These are phyloP conservation scores for Circinella minor DNA, from an alignment of 371 early-diverging fungal genomes.

Conservation along the genomic window DNA sequence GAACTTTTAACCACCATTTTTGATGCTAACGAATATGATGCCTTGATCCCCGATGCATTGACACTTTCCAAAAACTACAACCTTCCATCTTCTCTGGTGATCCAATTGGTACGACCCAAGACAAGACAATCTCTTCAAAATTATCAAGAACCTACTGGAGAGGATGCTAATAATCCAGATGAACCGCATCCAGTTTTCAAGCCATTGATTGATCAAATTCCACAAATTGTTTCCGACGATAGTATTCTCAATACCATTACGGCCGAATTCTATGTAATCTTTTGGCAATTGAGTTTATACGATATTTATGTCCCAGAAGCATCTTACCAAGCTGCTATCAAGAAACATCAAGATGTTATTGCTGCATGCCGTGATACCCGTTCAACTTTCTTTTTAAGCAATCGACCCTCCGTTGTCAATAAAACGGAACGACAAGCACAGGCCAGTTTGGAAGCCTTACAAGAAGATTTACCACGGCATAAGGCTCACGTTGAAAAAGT, in stretches of 20 bases:
- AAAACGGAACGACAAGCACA: slow-evolving; percentile 49
- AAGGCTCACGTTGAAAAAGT: slow-evolving; percentile 51
- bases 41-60: slow-evolving; percentile 62
- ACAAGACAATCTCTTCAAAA: slow-evolving; percentile 38
- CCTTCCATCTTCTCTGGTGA: slow-evolving; percentile 74
- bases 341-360: slow-evolving; percentile 53
- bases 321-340: slow-evolving; percentile 76
- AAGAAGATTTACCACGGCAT: slow-evolving; percentile 49
- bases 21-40: slow-evolving; percentile 61
- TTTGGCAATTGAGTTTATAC: slow-evolving; percentile 85
- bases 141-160: slow-evolving; percentile 13
- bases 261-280: slow-evolving; percentile 80
- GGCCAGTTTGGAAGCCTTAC: slow-evolving; percentile 30
- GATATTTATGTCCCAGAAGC: slow-evolving; percentile 81
- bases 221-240: slow-evolving; percentile 37
- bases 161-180: slow-evolving; percentile 20
- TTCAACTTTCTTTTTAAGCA: slow-evolving; percentile 28
- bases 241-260: slow-evolving; percentile 56
- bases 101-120: slow-evolving; percentile 75
- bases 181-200: slow-evolving; percentile 31
- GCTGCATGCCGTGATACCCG: slow-evolving; percentile 45
- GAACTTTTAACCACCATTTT: slow-evolving; percentile 69
- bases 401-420: slow-evolving; percentile 34
- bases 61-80: slow-evolving; percentile 63
- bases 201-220: slow-evolving; percentile 19